Evolutionary conservation across 2,329 filamentous ascomycete genomes (phyloP), one percentile per base, ranked within the genome.

Genomic region (Cercospora citrullina): DNA sequence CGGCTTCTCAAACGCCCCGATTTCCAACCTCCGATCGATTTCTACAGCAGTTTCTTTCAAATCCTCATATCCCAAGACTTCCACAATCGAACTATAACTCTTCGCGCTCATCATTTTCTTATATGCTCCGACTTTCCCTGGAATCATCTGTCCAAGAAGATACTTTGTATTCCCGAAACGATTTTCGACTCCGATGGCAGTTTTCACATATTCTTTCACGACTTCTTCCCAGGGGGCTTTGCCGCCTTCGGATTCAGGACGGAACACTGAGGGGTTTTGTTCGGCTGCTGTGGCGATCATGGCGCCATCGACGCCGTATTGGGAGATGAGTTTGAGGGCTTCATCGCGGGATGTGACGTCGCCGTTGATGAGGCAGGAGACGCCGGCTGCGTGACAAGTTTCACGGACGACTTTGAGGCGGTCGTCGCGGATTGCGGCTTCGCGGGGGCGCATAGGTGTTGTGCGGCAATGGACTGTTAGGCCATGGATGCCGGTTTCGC

Each of bases 231-330:
- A 98, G 0, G 86, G 83, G 0, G 87, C 85, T 36, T 89, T 77
- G 1, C 92, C 93, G 10, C 93, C 93, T 48, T 92, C 87, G 0
- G 84, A 86, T 42, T 86, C 81, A 1, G 85, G 79, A 45, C 91
- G 87, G 83, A 99, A 99, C 75, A 91, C 94, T 72, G 92, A 96
- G 3, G 93, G 88, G 77, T 99, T 99, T 71, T 90, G 87, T 82
- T 99, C 95, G 1, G 95, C 95, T 3, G 92, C 87, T 3, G 93
- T 95, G 9, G 95, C 95, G 75, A 99, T 98, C 95, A 99, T 99
- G 69, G 92, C 95, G 5, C 94, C 94, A 76, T 98, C 94, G 5
- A 91, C 91, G n/a, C 89, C 90, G 76, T 87, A 97, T 77, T 97
- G 90, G 28, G 86, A 75, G 69, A 93, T 90, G 6, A 99, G 84